phyloP scores from a whole-genome alignment of 148 eudicot species.

The Dianthus caryophyllus region DNA sequence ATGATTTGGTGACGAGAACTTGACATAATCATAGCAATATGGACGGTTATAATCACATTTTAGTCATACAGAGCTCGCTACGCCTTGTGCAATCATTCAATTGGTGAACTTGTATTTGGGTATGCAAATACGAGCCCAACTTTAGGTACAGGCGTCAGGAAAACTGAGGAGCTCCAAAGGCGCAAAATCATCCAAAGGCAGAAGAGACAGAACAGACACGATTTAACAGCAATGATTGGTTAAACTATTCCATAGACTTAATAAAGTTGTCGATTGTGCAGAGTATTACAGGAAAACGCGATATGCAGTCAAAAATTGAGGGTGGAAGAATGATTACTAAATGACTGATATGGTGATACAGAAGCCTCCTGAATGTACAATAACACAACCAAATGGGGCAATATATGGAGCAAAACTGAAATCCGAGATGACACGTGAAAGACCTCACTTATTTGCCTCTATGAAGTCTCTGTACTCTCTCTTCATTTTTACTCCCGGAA shows the following conservation, averaged over 20 bases:
- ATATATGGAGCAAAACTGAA: constrained; percentile 32
- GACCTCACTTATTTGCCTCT: constrained; percentile 60
- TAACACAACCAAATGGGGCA: constrained; percentile 9
- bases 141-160: background rate
- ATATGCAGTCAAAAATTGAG: constrained; percentile 20
- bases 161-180: background rate
- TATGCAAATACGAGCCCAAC: no score
- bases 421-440: constrained; percentile 22
- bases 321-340: constrained; percentile 19
- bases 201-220: background rate
- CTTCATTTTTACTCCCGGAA: constrained; percentile 98
- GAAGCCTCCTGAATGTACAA: constrained; percentile 17
- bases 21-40: no score
- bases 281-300: constrained; percentile 17
- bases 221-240: background rate
- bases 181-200: no score
- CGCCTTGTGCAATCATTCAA: no score
- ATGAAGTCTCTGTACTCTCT: constrained; percentile 95
- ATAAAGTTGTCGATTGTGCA: constrained; percentile 5
- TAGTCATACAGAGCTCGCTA: no score
- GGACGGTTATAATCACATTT: no score
- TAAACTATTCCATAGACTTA: constrained; percentile 13
- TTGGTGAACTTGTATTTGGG: no score
- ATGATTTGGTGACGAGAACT: no score
- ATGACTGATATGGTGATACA: constrained; percentile 13